phyloP scores from a whole-genome alignment of 2,329 filamentous ascomycete genomes.

The Magnaporthiopsis rhizophila region DNA sequence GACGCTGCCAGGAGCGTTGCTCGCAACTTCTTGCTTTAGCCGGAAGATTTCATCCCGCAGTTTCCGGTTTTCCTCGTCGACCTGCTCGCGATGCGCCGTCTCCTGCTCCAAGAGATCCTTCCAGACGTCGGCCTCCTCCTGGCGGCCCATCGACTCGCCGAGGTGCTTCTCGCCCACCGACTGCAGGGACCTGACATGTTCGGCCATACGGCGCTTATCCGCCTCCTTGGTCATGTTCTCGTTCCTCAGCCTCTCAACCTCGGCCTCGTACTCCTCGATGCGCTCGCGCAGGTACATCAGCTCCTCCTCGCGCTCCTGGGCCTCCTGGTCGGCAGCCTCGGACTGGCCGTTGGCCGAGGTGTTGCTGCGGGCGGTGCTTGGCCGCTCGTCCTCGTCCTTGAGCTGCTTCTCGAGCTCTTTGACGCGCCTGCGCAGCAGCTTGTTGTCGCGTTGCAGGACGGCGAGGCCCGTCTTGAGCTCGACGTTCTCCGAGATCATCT shows the following conservation, averaged over 20 bases:
- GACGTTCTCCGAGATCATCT: constrained; percentile 97
- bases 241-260: constrained; percentile 73
- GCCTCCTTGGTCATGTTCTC: constrained; percentile 73
- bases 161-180: constrained; percentile 45
- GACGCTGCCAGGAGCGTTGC: constrained; percentile 14
- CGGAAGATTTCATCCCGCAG: constrained; percentile 79
- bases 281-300: constrained; percentile 76
- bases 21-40: constrained; percentile 51
- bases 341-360: constrained; percentile 51
- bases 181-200: constrained; percentile 60
- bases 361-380: constrained; percentile 49
- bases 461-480: constrained; percentile 87
- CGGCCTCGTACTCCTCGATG: constrained; percentile 73
- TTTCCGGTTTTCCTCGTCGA: constrained; percentile 78
- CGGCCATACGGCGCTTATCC: constrained; percentile 79
- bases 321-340: constrained; percentile 48
- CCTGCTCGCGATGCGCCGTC: constrained; percentile 78
- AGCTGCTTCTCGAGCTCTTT: constrained; percentile 81
- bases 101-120: constrained; percentile 93
- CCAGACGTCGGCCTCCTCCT: constrained; percentile 75
- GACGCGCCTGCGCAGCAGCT: constrained; percentile 68
- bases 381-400: constrained; percentile 55
- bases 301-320: constrained; percentile 73
- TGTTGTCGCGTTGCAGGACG: constrained; percentile 85
- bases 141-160: constrained; percentile 36